These are phyloP conservation scores for Fusarium xylarioides DNA, from an alignment of 2,329 filamentous ascomycete genomes.

Conservation along the genomic window DNA sequence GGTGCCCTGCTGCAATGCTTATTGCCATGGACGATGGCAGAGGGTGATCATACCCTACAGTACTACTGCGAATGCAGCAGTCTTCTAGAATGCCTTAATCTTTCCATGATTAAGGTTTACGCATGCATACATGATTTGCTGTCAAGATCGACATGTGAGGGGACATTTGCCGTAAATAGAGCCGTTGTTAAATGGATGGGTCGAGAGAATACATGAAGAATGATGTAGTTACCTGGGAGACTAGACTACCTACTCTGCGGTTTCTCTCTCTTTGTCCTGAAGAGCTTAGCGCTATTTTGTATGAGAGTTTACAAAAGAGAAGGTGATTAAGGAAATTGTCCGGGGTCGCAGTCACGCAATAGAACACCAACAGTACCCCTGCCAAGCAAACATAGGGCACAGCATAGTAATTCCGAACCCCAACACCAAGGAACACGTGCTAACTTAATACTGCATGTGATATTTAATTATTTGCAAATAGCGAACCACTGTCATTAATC, in stretches of 20 bases:
- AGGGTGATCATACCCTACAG: not conserved
- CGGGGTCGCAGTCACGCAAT: not conserved
- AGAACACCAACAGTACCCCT: not conserved
- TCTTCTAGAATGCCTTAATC: not conserved
- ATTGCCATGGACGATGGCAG: not conserved
- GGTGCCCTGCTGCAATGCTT: not conserved
- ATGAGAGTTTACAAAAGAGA: not conserved
- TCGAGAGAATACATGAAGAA: too few relatives aligned
- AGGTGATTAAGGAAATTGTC: not conserved
- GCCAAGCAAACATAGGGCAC: not conserved
- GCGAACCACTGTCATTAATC: rapidly evolving
- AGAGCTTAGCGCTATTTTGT: rapidly evolving
- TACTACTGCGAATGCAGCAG: not conserved
- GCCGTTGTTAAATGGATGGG: not conserved
- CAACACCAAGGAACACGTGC: not conserved
- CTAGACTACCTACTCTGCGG: too few relatives aligned
- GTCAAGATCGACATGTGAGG: not conserved
- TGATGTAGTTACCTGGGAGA: too few relatives aligned
- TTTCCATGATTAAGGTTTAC: not conserved
- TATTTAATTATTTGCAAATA: too few relatives aligned
- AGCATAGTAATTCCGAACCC: not conserved
- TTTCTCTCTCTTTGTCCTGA: not conserved
- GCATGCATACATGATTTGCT: not conserved
- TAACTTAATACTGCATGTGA: not conserved
- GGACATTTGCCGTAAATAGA: not conserved